Percentiles rank a stretch among this genome's conserved stretches.
Conservation (phyloP, 2,329 filamentous ascomycete genomes). For the Tolypocladium ovalisporum region DNA sequence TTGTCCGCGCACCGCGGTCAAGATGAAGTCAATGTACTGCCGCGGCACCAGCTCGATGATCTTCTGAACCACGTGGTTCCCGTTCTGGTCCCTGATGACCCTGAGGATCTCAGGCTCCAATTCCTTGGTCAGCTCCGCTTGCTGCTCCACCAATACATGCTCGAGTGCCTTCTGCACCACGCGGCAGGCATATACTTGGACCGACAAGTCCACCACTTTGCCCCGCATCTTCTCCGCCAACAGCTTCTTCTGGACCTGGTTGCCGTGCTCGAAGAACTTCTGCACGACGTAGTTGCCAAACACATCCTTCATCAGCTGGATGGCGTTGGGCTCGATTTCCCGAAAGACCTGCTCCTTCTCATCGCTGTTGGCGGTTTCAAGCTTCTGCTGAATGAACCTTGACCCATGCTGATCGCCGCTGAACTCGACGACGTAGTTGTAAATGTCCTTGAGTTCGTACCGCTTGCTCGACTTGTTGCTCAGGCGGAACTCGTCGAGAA, state of each 20-base stretch:
- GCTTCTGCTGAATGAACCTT: constrained; percentile 86
- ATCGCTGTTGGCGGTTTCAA: constrained; percentile 87
- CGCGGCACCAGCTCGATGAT: constrained; percentile 72
- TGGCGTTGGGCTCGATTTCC: constrained; percentile 73
- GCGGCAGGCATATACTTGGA: constrained; percentile 86
- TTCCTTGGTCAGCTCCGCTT: constrained; percentile 73
- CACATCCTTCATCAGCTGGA: constrained; percentile 89
- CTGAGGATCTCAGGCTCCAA: constrained; percentile 64
- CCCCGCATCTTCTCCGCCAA: constrained; percentile 81
- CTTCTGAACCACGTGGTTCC: constrained; percentile 95
- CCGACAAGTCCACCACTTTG: constrained; percentile 67
- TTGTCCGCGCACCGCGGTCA: constrained; percentile 66
- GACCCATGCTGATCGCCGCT: constrained; percentile 94
- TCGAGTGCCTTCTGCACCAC: constrained; percentile 96
- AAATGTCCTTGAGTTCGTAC: constrained; percentile 84
- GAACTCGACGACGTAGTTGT: constrained; percentile 81
- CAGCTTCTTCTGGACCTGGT: constrained; percentile 82
- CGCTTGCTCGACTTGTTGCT: constrained; percentile 61
- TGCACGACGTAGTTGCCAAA: constrained; percentile 99
- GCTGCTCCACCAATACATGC: constrained; percentile 84
- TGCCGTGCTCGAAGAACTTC: constrained; percentile 94
- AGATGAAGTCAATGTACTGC: constrained; percentile 74
- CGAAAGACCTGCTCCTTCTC: constrained; percentile 86
- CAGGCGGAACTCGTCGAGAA: constrained; percentile 71
- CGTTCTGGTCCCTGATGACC: constrained; percentile 78